Evolutionary conservation across 2,329 filamentous ascomycete genomes (phyloP).

Genomic region (Fusarium sp.): DNA sequence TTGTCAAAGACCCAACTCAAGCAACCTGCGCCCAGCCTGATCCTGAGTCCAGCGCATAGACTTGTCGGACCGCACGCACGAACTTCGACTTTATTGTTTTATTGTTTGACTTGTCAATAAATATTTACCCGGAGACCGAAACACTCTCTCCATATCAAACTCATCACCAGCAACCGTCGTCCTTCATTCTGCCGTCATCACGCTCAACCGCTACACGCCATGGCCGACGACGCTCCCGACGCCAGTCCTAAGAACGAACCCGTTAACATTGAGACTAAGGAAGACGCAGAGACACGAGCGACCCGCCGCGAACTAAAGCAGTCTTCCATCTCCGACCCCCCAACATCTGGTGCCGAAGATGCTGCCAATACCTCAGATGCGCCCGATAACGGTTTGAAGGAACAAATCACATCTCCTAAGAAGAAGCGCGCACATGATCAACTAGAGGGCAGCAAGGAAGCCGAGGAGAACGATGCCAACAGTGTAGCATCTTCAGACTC

Average conservation of each 20-base stretch:
- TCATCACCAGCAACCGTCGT: conserved; percentile 12
- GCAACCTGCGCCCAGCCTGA: conserved; percentile 40
- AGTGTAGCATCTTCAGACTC: conserved; percentile 60
- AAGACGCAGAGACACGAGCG: conserved; percentile 74
- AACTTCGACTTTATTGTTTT: background rate
- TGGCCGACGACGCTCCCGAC: conserved; percentile 61
- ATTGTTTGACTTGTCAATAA: background rate
- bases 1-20: conserved; percentile 40
- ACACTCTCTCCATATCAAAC: conserved; percentile 1
- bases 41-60: conserved; percentile 27
- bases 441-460: conserved; percentile 64
- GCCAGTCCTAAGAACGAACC: conserved; percentile 57
- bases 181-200: conserved; percentile 34
- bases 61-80: conserved; percentile 6
- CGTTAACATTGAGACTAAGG: conserved; percentile 57
- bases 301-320: conserved; percentile 75
- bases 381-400: conserved; percentile 58
- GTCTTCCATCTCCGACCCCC: conserved; percentile 70
- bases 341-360: conserved; percentile 43
- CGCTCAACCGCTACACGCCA: conserved; percentile 49
- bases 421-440: conserved; percentile 75
- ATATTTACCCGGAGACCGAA: background rate
- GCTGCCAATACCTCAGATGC: conserved; percentile 53
- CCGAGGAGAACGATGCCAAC: conserved; percentile 59
- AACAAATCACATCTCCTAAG: conserved; percentile 71